Conservation (phyloP, 345 rosid species). For the Erucastrum elatum region DNA sequence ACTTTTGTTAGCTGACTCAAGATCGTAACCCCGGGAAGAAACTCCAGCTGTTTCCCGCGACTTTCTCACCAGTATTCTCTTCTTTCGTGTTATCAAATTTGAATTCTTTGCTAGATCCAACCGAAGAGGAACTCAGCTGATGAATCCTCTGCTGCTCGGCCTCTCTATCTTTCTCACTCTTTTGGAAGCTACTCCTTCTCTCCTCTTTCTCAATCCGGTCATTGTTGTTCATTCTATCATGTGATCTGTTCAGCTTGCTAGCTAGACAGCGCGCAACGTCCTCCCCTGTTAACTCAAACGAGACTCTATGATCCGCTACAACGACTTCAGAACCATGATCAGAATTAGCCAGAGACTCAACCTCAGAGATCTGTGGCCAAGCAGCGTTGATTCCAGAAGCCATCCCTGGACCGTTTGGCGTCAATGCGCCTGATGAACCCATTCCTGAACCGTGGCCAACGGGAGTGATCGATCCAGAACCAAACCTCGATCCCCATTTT, state of each 20-base stretch:
- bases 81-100: constrained; percentile 72
- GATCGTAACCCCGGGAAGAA: constrained; percentile 87
- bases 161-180: constrained; percentile 40
- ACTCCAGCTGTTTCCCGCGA: constrained; percentile 73
- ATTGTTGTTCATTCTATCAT: constrained; percentile 35
- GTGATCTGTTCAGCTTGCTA: constrained; percentile 41
- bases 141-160: constrained; percentile 37
- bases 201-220: constrained; percentile 30
- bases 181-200: neutral
- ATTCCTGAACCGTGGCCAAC: constrained; percentile 76
- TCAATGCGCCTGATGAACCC: constrained; percentile 74
- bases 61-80: constrained; percentile 59
- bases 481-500: constrained; percentile 88
- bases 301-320: constrained; percentile 65
- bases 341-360: constrained; percentile 49
- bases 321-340: constrained; percentile 47
- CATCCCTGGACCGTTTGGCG: constrained; percentile 70
- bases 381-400: constrained; percentile 66
- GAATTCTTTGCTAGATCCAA: constrained; percentile 84
- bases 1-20: constrained; percentile 52
- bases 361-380: constrained; percentile 55
- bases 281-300: constrained; percentile 92
- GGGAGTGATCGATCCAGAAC: constrained; percentile 85
- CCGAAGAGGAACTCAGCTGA: constrained; percentile 60
- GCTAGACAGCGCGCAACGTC: constrained; percentile 91